Evolutionary conservation across 371 early-diverging fungal species (phyloP).

Genomic region (Mucor plumbeus): DNA sequence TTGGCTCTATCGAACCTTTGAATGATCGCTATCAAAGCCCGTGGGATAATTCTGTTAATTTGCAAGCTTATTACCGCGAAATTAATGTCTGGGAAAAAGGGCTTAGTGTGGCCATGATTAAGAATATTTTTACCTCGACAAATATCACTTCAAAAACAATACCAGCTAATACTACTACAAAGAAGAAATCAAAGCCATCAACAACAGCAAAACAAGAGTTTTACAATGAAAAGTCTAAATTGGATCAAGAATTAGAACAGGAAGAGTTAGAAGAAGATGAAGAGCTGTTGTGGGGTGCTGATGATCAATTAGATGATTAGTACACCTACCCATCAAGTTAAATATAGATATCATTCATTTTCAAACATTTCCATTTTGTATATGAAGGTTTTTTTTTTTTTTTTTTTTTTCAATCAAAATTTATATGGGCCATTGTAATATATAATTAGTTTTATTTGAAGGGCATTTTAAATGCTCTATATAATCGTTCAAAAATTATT

Average conservation of each 20-base stretch:
- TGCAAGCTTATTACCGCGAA: constrained; percentile 42
- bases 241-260: neutral
- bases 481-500: no score
- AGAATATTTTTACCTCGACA: neutral
- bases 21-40: constrained; percentile 46
- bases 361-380: no score
- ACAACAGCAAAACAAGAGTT: neutral
- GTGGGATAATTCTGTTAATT: constrained; percentile 45
- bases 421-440: no score
- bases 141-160: neutral
- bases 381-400: no score
- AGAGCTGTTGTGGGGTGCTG: constrained; percentile 13
- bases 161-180: neutral
- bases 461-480: no score
- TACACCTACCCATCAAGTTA: no score
- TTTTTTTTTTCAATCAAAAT: no score
- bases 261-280: constrained; percentile 12
- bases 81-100: constrained; percentile 47
- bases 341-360: no score
- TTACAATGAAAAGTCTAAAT: neutral
- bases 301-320: constrained; percentile 18
- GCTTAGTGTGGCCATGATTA: constrained; percentile 15
- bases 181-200: neutral
- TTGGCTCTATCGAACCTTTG: constrained; percentile 53
- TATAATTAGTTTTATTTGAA: no score